phyloP scores from a whole-genome alignment of 2,329 filamentous ascomycete species.

The Aspergillus neoniger region DNA sequence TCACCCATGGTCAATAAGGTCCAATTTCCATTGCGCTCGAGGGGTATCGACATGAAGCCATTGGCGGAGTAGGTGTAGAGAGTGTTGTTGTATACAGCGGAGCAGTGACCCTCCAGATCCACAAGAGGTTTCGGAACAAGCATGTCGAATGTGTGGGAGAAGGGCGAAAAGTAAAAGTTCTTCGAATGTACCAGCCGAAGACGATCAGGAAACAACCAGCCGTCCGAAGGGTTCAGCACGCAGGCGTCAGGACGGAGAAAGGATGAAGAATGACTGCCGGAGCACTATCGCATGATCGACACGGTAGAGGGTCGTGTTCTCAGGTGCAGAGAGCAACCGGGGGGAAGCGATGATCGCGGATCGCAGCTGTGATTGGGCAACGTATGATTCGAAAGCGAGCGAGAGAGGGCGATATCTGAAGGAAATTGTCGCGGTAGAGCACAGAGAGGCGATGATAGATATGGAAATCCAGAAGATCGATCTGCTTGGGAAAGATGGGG shows the following conservation, averaged over 20 bases:
- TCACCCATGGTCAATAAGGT: constrained; percentile 64
- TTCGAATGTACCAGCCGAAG: constrained; percentile 35
- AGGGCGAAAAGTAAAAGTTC: constrained; percentile 14
- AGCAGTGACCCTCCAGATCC: constrained; percentile 75
- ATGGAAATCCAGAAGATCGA: constrained; percentile 6
- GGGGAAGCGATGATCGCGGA: background rate
- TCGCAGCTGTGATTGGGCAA: background rate
- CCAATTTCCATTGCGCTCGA: constrained; percentile 74
- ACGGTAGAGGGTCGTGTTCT: constrained; percentile 7
- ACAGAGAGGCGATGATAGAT: constrained; percentile 4
- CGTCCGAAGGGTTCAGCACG: constrained; percentile 20
- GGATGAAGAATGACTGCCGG: constrained; percentile 35
- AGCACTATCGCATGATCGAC: constrained; percentile 39
- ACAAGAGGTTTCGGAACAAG: constrained; percentile 69
- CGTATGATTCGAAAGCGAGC: constrained; percentile 7
- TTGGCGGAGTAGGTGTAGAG: constrained; percentile 79
- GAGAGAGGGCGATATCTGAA: constrained; percentile 1
- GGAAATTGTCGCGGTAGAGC: background rate
- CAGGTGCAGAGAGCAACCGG: constrained; percentile 11
- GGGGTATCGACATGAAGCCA: constrained; percentile 72
- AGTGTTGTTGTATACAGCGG: constrained; percentile 75
- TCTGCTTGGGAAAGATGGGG: constrained; percentile 10
- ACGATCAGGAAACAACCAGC: constrained; percentile 30
- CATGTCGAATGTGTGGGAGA: constrained; percentile 54
- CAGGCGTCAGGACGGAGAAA: constrained; percentile 19